phyloP scores from a whole-genome alignment of 108 stramenopile genomes.

The Fragilaria crotonensis region DNA sequence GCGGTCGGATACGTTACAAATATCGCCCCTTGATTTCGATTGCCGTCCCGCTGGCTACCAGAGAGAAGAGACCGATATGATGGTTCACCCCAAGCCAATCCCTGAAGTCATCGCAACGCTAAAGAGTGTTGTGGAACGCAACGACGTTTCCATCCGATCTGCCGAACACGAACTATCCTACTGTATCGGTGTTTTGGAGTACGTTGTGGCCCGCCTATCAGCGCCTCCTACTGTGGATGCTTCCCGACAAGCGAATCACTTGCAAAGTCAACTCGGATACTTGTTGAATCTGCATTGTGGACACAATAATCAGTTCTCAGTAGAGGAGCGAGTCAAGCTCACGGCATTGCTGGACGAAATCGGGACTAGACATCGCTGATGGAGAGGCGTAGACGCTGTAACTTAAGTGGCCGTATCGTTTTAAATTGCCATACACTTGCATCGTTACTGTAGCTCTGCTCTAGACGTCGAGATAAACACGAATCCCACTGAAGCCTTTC shows the following conservation, averaged over 20 bases:
- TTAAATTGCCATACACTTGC: too few relatives aligned
- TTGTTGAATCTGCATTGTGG: conserved; percentile 83
- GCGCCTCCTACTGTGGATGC: conserved; percentile 26
- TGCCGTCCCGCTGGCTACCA: conserved; percentile 45
- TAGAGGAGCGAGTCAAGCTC: conserved; percentile 47
- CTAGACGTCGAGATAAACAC: too few relatives aligned
- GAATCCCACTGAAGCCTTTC: too few relatives aligned
- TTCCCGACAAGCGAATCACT: conserved; percentile 20
- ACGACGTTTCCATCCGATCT: conserved; percentile 10
- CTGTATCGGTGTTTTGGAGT: conserved; percentile 61
- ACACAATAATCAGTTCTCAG: conserved; percentile 77
- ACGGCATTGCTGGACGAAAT: conserved; percentile 13
- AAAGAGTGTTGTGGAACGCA: conserved; percentile 27
- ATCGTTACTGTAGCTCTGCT: too few relatives aligned
- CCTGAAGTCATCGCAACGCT: conserved; percentile 61
- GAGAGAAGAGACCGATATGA: conserved; percentile 32
- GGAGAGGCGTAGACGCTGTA: too few relatives aligned
- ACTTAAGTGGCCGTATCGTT: too few relatives aligned
- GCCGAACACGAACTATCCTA: conserved; percentile 57
- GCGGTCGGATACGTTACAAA: conserved; percentile 8
- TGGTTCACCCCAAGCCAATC: conserved; percentile 63
- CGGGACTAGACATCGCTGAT: too few relatives aligned
- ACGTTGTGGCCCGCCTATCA: conserved; percentile 46
- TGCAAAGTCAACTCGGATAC: conserved; percentile 33
- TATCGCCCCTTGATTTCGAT: conserved; percentile 56